Base-by-base conservation (phyloP, 441 rosid species). In the Oxalis stricta region DNA sequence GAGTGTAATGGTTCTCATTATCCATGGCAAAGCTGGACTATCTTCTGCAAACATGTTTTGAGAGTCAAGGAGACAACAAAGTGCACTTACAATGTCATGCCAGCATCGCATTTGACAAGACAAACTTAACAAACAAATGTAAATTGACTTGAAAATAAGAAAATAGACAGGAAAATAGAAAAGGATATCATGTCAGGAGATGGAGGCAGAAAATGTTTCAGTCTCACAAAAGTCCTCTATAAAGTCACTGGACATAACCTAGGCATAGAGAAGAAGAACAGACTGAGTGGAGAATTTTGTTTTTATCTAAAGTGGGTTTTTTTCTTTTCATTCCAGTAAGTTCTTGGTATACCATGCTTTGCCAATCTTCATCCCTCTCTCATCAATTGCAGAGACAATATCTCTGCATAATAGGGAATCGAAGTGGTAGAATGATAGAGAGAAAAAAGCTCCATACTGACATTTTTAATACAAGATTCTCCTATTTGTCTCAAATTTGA, bases 131-230 rank as follows among this genome's bases (percentile, higher is more conserved):
- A 43, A 33, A 22, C 12, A 13, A 24, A 34, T 20, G 14, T 20
- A 37, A 9, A 40, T 32, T 21, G 23, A n/a, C 26, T 49, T 44
- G 9, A n/a, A 15, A 24, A 12, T 10, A 13, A 11, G 3, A 48
- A 11, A 8, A 16, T 14, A 36, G 9, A 0, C 21, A 46, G 13
- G 2, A 12, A 30, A 44, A 48, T 13, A 36, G n/a, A 54, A 62
- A 63, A 54, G 95, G 95, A 89, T 84, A 89, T 84, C 71, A 76
- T 61, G 55, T 84, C 94, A 50, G n/a, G n/a, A 89, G 86, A 71
- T 89, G 95, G n/a, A n/a, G 12, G 71, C 58, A 7, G 85, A 63
- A 66, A 88, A 68, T 79, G 72, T 67, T 68, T 88, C 94, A 0
- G 74, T 82, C 61, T 89, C 95, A 28, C 82, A 76, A 64, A 84